phyloP scores from a whole-genome alignment of 2,329 filamentous ascomycete genomes.

The Colletotrichum somersetense region DNA sequence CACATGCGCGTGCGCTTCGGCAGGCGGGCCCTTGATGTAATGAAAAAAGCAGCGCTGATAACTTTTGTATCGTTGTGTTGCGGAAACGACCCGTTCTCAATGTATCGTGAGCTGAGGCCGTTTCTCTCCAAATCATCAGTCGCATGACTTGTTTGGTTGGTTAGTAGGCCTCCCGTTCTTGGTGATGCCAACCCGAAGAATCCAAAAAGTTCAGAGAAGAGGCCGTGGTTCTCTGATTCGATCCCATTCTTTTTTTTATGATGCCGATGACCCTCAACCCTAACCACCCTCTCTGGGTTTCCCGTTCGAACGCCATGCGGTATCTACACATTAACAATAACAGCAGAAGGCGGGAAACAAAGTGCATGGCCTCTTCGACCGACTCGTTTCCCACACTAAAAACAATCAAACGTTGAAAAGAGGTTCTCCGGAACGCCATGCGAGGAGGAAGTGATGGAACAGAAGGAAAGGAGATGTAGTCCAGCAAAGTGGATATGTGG shows the following conservation, averaged over 20 bases:
- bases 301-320: slow-evolving; percentile 40
- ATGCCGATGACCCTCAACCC: slow-evolving; percentile 17
- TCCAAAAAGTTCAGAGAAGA: slow-evolving; percentile 30
- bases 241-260: slow-evolving; percentile 40
- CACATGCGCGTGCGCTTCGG: not conserved
- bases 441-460: slow-evolving; percentile 36
- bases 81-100: slow-evolving; percentile 20
- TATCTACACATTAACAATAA: slow-evolving; percentile 42
- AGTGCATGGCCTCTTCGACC: slow-evolving; percentile 1
- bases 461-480: slow-evolving; percentile 37
- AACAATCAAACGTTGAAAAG: slow-evolving; percentile 2
- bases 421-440: slow-evolving; percentile 38
- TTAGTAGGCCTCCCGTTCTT: slow-evolving; percentile 29
- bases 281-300: slow-evolving; percentile 11
- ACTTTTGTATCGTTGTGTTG: slow-evolving; percentile 18
- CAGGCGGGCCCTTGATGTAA: not conserved
- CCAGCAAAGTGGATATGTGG: slow-evolving; percentile 19
- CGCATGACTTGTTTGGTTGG: slow-evolving; percentile 36
- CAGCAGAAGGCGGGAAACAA: slow-evolving; percentile 6
- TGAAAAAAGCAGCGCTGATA: slow-evolving; percentile 18
- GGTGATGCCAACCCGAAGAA: slow-evolving; percentile 38
- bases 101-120: not conserved
- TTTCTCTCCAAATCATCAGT: slow-evolving; percentile 16
- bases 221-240: slow-evolving; percentile 35
- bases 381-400: slow-evolving; percentile 1